Evolutionary conservation across 441 rosid genomes (phyloP), one percentile per base, ranked within the genome.

Genomic region (Codiaeum variegatum): DNA sequence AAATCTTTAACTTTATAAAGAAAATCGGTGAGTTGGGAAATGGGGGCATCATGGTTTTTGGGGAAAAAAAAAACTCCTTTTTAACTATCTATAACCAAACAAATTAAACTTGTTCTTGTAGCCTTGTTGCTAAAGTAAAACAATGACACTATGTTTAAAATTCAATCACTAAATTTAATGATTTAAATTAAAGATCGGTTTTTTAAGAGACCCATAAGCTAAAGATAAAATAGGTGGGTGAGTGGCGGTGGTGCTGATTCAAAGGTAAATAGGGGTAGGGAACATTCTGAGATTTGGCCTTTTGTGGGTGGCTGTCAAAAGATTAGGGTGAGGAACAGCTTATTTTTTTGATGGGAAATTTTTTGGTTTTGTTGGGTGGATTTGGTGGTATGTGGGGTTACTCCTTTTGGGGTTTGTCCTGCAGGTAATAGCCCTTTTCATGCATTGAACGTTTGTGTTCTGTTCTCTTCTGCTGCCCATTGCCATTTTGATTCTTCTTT

Each of bases 231-330:
- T 2, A 60, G 44, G 32, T 47, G 74, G 56, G 23, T 8, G 23
- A n/a, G n/a, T n/a, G n/a, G 84, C 84, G 86, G 84, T 78, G 90
- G 85, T 91, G 90, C 91, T 91, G 91, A 91, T 90, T 88, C 91
- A 86, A 85, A 87, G 93, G 85, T 71, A 73, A 63, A 56, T 21
- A 10, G 38, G 59, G 82, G 75, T 77, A 66, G 83, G 83, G 87
- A 86, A 87, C 88, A 85, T 85, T 84, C 86, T 85, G 76, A 73
- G 83, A 74, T 86, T 85, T 88, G 89, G n/a, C n/a, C n/a, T n/a
- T n/a, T n/a, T n/a, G n/a, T n/a, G n/a, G n/a, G n/a, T n/a, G n/a
- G 85, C 83, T 82, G 81, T 84, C 86, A 82, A 85, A 77, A 71
- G 40, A 62, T 62, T 62, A 71, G 83, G 81, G 81, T 75, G 87